A percentile compares a stretch with the other conserved stretches of the same genome.
These are phyloP conservation scores for Gamarada debralockiae DNA, from an alignment of 495 filamentous ascomycete genomes.

Conservation along the genomic window DNA sequence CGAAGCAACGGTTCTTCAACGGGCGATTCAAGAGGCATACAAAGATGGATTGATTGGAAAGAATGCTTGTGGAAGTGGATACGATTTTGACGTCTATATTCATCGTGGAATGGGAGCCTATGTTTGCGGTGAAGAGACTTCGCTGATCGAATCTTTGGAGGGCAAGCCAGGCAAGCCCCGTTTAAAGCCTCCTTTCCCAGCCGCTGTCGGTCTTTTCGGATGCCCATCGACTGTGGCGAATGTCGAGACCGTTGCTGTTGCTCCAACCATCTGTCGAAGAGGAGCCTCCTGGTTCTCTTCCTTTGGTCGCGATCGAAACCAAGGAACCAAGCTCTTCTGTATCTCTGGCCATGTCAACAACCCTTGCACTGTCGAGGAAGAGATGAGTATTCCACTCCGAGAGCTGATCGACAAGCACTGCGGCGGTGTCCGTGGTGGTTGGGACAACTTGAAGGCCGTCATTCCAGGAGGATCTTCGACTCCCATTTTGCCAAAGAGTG, in stretches of 20 bases:
- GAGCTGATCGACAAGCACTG: conserved; percentile 98
- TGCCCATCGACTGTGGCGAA: conserved; percentile 98
- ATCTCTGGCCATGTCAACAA: conserved; percentile 99
- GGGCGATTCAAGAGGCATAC: conserved; percentile 96
- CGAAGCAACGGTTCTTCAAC: conserved; percentile 90
- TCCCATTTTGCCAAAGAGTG: conserved; percentile 80
- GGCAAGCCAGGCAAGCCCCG: conserved; percentile 98
- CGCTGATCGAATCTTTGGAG: conserved; percentile 94
- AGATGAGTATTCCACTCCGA: conserved; percentile 92
- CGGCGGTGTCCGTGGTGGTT: conserved; percentile 91
- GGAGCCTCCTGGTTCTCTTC: conserved; percentile 87
- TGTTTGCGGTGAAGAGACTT: conserved; percentile 97
- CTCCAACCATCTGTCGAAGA: conserved; percentile 91
- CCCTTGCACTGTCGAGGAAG: conserved; percentile 94
- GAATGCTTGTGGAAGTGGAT: conserved; percentile 94
- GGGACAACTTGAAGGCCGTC: conserved; percentile 94
- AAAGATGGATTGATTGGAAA: conserved; percentile 89
- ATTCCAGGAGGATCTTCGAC: conserved; percentile 97
- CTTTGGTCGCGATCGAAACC: conserved; percentile 92
- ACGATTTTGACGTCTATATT: conserved; percentile 96
- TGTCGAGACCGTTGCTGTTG: conserved; percentile 94
- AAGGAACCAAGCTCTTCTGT: conserved; percentile 96
- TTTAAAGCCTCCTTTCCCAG: conserved; percentile 97
- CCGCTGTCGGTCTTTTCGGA: conserved; percentile 93
- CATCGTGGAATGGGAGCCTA: conserved; percentile 98